Conservation (phyloP, 2,329 filamentous ascomycete genomes). For the Epichloe sibirici region DNA sequence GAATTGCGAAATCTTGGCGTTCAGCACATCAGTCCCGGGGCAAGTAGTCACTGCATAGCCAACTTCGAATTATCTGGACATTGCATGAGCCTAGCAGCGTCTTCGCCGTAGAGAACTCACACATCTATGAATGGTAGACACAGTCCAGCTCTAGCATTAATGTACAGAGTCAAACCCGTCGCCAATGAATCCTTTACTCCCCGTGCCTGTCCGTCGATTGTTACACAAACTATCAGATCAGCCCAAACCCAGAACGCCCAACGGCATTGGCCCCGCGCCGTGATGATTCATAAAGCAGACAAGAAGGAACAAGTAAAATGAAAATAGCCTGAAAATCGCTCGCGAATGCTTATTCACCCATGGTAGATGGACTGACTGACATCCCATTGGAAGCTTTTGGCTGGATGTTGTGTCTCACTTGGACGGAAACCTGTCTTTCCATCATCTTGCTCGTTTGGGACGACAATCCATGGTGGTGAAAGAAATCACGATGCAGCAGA, state of each 20-base stretch:
- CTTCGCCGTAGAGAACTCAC: neutral
- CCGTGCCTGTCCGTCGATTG: neutral
- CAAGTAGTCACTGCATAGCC: neutral
- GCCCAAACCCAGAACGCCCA: conserved; percentile 1
- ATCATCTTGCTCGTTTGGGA: neutral
- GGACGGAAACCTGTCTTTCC: neutral
- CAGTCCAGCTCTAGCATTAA: neutral
- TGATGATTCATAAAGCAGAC: neutral
- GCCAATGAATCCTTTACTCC: conserved; percentile 1
- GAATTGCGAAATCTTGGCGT: neutral
- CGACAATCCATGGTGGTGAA: neutral
- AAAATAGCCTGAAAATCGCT: neutral
- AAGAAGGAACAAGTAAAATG: neutral
- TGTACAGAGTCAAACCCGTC: conserved; percentile 1
- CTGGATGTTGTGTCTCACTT: neutral
- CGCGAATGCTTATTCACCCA: neutral
- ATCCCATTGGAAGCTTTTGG: neutral
- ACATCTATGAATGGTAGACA: neutral
- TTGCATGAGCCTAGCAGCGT: neutral
- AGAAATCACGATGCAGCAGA: conserved; percentile 27
- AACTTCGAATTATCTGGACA: neutral
- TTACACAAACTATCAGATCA: neutral
- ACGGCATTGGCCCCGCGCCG: neutral
- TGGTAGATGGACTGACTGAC: neutral
- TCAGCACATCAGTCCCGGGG: neutral